Evolutionary conservation across 805 yeast genomes (phyloP).

Genomic region (Saccharomyces kudriavzevii): DNA sequence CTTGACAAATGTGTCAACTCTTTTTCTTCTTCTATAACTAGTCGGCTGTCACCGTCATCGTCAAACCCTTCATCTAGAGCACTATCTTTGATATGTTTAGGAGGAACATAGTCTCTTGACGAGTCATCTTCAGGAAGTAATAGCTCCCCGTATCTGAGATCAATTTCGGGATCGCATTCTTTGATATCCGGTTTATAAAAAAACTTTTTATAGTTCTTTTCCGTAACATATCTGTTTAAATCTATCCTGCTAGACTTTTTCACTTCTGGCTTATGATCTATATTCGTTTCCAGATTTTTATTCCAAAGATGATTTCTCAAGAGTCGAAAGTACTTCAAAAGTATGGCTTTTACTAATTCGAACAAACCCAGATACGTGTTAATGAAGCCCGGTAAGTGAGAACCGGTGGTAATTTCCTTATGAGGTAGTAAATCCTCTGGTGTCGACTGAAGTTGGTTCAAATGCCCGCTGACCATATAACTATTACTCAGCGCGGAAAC

Average conservation of each 20-base stretch:
- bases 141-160: slow-evolving; percentile 10
- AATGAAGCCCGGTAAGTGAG: neutral
- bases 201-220: slow-evolving; percentile 21
- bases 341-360: slow-evolving; percentile 8
- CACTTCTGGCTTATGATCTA: neutral
- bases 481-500: neutral
- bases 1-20: neutral
- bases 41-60: neutral
- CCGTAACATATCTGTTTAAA: slow-evolving; percentile 19
- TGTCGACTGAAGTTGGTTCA: slow-evolving; percentile 11
- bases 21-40: neutral
- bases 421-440: slow-evolving; percentile 10
- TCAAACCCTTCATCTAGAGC: slow-evolving; percentile 2
- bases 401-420: neutral
- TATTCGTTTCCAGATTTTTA: neutral
- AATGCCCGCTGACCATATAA: slow-evolving; percentile 19
- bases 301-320: neutral
- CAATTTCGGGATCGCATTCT: slow-evolving; percentile 7
- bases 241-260: neutral
- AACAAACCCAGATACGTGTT: slow-evolving; percentile 7
- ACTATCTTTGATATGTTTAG: slow-evolving; percentile 15
- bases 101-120: slow-evolving; percentile 18
- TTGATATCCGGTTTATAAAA: slow-evolving; percentile 8
- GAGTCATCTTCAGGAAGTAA: slow-evolving; percentile 25
- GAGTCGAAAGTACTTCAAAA: slow-evolving; percentile 4